Base-by-base conservation (phyloP, 108 stramenopile species). In the Nannochloropsis salina region DNA sequence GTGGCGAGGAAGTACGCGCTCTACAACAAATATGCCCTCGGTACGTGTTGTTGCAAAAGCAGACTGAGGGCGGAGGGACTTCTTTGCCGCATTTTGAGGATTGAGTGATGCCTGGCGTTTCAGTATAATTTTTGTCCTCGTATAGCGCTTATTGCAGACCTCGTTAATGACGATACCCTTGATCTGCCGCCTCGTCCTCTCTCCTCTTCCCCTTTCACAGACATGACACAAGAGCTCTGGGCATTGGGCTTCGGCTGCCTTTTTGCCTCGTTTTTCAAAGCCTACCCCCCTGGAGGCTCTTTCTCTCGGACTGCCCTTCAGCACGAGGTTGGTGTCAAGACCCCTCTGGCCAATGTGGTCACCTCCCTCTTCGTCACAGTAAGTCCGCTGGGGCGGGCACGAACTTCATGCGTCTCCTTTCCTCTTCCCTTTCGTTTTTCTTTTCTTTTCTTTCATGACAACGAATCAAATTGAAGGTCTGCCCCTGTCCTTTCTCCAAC, bases 221-320 rank as follows among this genome's bases (percentile, higher is more conserved):
- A 74, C 61, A 74, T 74, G 61, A 74, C 61, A 15, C 61, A 74
- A 74, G 61, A 74, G n/a, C n/a, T 74, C 20, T 74, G 61, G 61
- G 61, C 61, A 15, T n/a, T 74, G 61, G 61, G 61, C 61, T 74
- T 74, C n/a, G 61, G 61, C 61, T 74, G 61, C 8, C 61, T 74
- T 6, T 74, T 74, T n/a, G 61, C 61, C 15, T 74, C 61, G 1
- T 74, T 74, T 2, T 74, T 74, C 61, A 15, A 74, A n/a, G 61
- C 20, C 61, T 74, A 74, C 61, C 61, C 61, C n/a, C 61, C 61
- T 6, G 61, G 61, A n/a, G 61, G 61, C n/a, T 74, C 61, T n/a
- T 74, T 74, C 61, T 74, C 61, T 15, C 61, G 61, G 2, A 74
- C 61, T 15, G 61, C 61, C 20, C 61, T 74, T 6, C 15, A 4